Conservation (phyloP, 495 filamentous ascomycete species). For the Penicillium mononematosum region DNA sequence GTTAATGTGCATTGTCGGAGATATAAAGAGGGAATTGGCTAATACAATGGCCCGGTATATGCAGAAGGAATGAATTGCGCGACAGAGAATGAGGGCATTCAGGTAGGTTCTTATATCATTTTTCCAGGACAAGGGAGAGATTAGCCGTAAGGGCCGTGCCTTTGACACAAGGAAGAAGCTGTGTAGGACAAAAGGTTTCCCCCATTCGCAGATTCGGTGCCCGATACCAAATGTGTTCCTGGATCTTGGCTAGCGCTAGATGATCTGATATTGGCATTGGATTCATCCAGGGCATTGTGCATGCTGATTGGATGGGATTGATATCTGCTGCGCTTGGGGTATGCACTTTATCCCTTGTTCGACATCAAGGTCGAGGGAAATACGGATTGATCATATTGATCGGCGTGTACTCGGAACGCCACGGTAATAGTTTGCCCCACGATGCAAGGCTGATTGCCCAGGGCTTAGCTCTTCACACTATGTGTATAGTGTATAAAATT, state of each 20-base stretch:
- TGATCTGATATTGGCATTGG: background rate
- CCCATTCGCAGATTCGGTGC: background rate
- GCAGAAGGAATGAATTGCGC: background rate
- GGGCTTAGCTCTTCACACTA: constrained; percentile 2
- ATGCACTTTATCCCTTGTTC: constrained; percentile 28
- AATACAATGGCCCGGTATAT: background rate
- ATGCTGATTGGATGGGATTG: constrained; percentile 16
- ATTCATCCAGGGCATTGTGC: background rate
- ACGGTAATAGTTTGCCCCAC: constrained; percentile 22
- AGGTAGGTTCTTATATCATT: constrained; percentile 3
- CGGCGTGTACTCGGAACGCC: constrained; percentile 18
- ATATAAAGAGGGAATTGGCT: background rate
- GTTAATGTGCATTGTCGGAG: background rate
- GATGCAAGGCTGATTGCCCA: constrained; percentile 27
- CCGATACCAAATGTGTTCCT: background rate
- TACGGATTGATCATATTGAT: constrained; percentile 26
- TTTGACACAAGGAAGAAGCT: background rate
- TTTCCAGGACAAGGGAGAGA: background rate
- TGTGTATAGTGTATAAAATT: background rate
- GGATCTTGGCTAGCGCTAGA: background rate
- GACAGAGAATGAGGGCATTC: background rate
- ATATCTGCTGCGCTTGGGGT: constrained; percentile 7
- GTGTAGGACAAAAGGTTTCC: background rate
- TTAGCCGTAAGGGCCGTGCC: constrained; percentile 1
- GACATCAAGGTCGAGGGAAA: constrained; percentile 7